Base-by-base conservation (phyloP, 1,284 basidiomycete species). In the Coniophora puteana region DNA sequence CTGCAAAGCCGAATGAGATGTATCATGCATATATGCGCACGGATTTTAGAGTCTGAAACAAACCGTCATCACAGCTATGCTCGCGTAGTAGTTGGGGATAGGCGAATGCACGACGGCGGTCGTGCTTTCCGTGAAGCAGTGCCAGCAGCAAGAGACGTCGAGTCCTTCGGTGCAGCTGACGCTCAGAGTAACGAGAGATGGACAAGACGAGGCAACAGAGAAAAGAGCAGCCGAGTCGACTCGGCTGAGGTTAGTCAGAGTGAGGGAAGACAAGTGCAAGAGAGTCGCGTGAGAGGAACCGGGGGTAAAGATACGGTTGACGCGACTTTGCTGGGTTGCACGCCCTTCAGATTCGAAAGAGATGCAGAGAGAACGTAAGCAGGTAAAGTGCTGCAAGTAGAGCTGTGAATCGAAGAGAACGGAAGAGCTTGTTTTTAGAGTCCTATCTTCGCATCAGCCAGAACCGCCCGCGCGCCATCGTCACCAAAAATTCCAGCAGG, bases 41-140 rank as follows among this genome's bases (percentile, higher is more conserved):
- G 24, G 11, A 2, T 5, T 3, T 26, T 13, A 7, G 4, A 42
- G 16, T 23, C 23, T 8, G 16, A 26, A 20, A 61, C 78, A 57
- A 58, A 85, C 83, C 41, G 72, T 69, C 41, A 85, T 59, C 13
- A 61, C 57, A 35, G 61, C 50, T 6, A 61, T 64, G 18, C 66
- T 62, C 8, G 55, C 39, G 47, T 68, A 78, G 18, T 67, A 52
- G 17, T 75, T 70, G 10, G 78, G 76, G 40, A 84, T 66, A 1
- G 81, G 81, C 3, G 81, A 84, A 55, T 85, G 80, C 4, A 70
- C 48, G n/a, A 69, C 68, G 45, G 68, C 65, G 8, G 63, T 68
- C 21, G 76, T 63, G 30, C 75, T 78, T 36, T 83, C 79, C 56
- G 78, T 77, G 43, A 77, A 76, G 54, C 83, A 85, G 36, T 53